Base-by-base conservation (phyloP, 2,329 filamentous ascomycete genomes). In the Colletotrichum costaricense region DNA sequence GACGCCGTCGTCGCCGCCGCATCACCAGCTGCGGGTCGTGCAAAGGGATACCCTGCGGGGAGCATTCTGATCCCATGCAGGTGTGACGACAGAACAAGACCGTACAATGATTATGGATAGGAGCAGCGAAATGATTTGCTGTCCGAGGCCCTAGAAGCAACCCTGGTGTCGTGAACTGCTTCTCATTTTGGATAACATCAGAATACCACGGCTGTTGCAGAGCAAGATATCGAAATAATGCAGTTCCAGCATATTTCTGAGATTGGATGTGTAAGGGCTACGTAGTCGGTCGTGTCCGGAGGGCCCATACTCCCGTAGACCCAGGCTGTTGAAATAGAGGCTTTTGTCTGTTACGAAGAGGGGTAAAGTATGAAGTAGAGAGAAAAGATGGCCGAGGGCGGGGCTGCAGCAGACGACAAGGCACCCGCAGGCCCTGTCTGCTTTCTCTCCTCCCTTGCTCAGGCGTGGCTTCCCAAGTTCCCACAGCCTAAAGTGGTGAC, bases 21-120 rank as follows among this genome's bases (percentile, higher is more conserved):
- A 59, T 71, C 69, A 63, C 63, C 69, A 65, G 63, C 66, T 75
- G 74, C 73, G 72, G 73, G 63, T 71, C 71, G 49, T 62, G 55
- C 62, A 52, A 14, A 62, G 56, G 33, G 60, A 65, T 59, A 70
- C 60, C 49, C 56, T 76, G 74, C 71, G 70, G 67, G 73, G 73
- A 74, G 57, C n/a, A 63, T 52, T 66, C 62, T 57, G 67, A 62
- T 66, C 35, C 62, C 35, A 60, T 73, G 68, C 69, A 46, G 38
- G 73, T 60, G 67, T 69, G 73, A 74, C 67, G 65, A 69, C 68
- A 69, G 69, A 67, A 57, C 33, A 35, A 68, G 59, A 55, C 59
- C 54, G 46, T 46, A 19, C 19, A 38, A 38, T 19, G 19, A 22
- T 22, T 2, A 22, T 22, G 42, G 42, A 49, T 49, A 49, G 14